Percentiles rank a stretch among this genome's conserved stretches.
These are phyloP conservation scores for Cenchrus purpureus DNA, from an alignment of 176 grass and related monocot genomes.

Conservation along the genomic window DNA sequence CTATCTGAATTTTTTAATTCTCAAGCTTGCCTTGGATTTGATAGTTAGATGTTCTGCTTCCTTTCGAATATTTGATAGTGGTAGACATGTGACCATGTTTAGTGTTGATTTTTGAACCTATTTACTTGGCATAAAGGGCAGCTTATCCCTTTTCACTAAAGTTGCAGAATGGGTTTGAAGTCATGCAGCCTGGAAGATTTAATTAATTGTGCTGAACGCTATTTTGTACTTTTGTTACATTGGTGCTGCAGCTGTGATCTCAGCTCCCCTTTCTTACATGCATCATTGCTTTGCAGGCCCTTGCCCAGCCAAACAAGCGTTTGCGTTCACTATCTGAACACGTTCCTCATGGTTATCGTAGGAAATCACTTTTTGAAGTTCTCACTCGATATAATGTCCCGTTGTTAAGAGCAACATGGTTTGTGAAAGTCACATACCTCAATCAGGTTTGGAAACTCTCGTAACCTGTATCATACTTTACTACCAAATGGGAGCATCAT, in stretches of 20 bases:
- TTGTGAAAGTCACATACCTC: slow-evolving; percentile 99
- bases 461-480: slow-evolving; percentile 32
- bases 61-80: slow-evolving; percentile 20
- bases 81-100: not conserved
- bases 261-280: slow-evolving; percentile 23
- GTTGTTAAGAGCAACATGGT: slow-evolving; percentile 95
- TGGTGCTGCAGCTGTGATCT: slow-evolving; percentile 5
- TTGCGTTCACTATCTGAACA: slow-evolving; percentile 78
- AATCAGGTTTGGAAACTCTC: slow-evolving; percentile 80
- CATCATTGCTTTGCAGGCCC: slow-evolving; percentile 54
- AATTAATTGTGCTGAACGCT: slow-evolving; percentile 3
- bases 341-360: slow-evolving; percentile 97
- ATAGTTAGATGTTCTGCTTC: slow-evolving; percentile 30
- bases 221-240: slow-evolving; percentile 10
- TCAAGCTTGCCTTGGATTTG: slow-evolving; percentile 20
- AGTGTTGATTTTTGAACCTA: not conserved
- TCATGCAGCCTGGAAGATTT: not conserved
- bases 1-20: slow-evolving; percentile 25
- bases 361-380: slow-evolving; percentile 96
- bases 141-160: not conserved
- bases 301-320: slow-evolving; percentile 82
- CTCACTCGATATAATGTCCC: slow-evolving; percentile 89
- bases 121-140: not conserved
- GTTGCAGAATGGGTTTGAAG: slow-evolving; percentile 27
- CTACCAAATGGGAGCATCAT: slow-evolving; percentile 19